Percentiles rank a stretch among this genome's conserved stretches.
Evolutionary conservation across 352 stramenopile species (phyloP).

Genomic region (Pythium chondricola): DNA sequence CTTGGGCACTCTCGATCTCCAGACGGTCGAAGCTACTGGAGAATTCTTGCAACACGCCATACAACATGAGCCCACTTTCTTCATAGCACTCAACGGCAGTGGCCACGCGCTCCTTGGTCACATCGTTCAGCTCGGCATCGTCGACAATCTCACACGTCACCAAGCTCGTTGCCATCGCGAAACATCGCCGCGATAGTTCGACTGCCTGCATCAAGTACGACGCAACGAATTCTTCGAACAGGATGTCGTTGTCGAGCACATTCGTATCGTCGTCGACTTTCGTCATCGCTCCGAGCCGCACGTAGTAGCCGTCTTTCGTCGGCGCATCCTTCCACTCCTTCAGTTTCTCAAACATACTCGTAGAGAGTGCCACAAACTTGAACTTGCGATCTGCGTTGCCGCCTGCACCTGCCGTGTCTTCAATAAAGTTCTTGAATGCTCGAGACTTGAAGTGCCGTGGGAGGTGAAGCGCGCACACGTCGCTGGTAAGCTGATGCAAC

Average conservation of each 20-base stretch:
- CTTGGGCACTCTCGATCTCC: background rate
- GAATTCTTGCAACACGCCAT: slow-evolving; percentile 64
- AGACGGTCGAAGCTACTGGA: slow-evolving; percentile 32
- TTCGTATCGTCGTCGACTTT: background rate
- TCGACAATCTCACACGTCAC: slow-evolving; percentile 15
- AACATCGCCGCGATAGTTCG: slow-evolving; percentile 61
- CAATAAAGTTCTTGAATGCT: slow-evolving; percentile 31
- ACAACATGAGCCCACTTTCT: slow-evolving; percentile 68
- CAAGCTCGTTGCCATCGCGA: slow-evolving; percentile 51
- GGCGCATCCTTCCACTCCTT: slow-evolving; percentile 37
- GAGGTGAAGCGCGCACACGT: slow-evolving; percentile 50
- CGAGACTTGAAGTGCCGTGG: slow-evolving; percentile 32
- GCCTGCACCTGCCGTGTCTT: background rate
- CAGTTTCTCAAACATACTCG: slow-evolving; percentile 48
- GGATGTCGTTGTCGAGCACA: too few species aligned
- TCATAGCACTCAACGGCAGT: slow-evolving; percentile 55
- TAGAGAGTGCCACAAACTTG: slow-evolving; percentile 28
- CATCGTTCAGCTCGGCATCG: slow-evolving; percentile 1
- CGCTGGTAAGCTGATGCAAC: slow-evolving; percentile 54
- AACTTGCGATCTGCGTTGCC: slow-evolving; percentile 20
- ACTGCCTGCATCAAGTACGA: slow-evolving; percentile 46
- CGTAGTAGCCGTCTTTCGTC: slow-evolving; percentile 11
- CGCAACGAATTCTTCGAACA: slow-evolving; percentile 39
- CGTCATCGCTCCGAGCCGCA: background rate
- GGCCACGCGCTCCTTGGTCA: too few species aligned